These are phyloP conservation scores for Geotrichum histeridarum DNA, from an alignment of 1,139 yeast genomes.

Conservation along the genomic window DNA sequence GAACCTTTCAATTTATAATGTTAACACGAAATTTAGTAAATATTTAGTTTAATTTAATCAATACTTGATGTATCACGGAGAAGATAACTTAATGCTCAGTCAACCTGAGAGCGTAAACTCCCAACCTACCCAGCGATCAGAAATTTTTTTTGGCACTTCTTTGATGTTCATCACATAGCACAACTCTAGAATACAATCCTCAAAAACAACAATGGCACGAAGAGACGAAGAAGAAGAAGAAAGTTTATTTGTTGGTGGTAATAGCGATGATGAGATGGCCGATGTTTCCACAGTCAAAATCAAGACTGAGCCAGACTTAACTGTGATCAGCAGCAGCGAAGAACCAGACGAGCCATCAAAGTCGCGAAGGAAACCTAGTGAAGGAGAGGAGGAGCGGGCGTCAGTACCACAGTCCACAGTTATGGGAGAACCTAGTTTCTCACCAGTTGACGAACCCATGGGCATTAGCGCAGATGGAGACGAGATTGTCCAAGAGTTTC, in stretches of 20 bases:
- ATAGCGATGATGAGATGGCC: constrained; percentile 8
- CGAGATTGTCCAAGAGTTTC: constrained; percentile 72
- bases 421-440: background rate
- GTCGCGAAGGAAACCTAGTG: background rate
- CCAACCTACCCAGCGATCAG: too few species aligned
- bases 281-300: constrained; percentile 9
- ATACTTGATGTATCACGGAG: too few species aligned
- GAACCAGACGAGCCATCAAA: background rate
- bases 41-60: background rate
- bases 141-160: too few species aligned
- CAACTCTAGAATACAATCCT: background rate
- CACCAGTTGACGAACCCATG: background rate
- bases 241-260: constrained; percentile 14
- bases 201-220: background rate
- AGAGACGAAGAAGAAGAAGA: constrained; percentile 16
- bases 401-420: background rate
- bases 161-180: too few species aligned
- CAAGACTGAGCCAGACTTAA: constrained; percentile 4
- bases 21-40: background rate
- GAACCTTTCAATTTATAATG: background rate
- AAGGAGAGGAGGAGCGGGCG: background rate
- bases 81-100: too few species aligned
- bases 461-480: constrained; percentile 39
- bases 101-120: too few species aligned
- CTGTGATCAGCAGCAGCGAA: background rate